phyloP scores from a whole-genome alignment of 202 grass and related monocot genomes.

The Setaria viridis region DNA sequence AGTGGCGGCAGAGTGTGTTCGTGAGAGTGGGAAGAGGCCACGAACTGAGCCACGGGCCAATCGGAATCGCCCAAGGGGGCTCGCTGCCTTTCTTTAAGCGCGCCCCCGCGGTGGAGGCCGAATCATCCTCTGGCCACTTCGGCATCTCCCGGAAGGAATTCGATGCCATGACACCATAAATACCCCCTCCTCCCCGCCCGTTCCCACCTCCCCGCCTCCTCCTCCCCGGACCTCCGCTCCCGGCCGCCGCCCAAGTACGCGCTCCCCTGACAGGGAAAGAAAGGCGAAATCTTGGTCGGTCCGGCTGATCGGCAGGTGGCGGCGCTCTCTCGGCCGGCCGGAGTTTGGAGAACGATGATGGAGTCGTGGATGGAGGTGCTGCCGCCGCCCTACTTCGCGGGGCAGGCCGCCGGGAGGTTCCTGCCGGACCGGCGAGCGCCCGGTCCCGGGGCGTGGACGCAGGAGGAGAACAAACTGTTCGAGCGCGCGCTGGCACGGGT shows the following conservation, averaged over 20 bases:
- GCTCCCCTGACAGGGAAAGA: constrained; percentile 1
- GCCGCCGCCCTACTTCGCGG: constrained; percentile 59
- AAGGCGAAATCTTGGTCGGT: constrained; percentile 38
- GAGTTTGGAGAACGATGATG: constrained; percentile 46
- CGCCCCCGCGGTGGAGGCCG: constrained; percentile 60
- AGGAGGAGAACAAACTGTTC: constrained; percentile 87
- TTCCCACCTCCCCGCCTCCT: constrained; percentile 24
- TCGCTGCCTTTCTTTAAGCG: constrained; percentile 44
- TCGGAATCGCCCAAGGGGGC: constrained; percentile 46
- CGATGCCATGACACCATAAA: constrained; percentile 42
- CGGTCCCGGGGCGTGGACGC: constrained; percentile 57
- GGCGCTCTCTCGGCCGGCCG: no score
- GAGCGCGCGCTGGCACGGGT: constrained; percentile 72
- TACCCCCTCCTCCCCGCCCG: constrained; percentile 17
- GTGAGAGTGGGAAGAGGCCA: constrained; percentile 45
- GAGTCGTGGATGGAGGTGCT: constrained; percentile 82
- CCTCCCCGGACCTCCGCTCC: neutral
- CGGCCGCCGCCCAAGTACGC: constrained; percentile 17
- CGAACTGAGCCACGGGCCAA: constrained; percentile 71
- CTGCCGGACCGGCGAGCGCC: constrained; percentile 34
- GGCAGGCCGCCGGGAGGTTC: constrained; percentile 62
- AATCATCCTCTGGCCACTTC: constrained; percentile 50
- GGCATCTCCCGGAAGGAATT: constrained; percentile 42
- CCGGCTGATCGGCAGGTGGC: neutral
- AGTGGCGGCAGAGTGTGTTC: neutral